Evolutionary conservation across 768 basidiomycete genomes (phyloP).

Genomic region (Austroboletus eburneus): DNA sequence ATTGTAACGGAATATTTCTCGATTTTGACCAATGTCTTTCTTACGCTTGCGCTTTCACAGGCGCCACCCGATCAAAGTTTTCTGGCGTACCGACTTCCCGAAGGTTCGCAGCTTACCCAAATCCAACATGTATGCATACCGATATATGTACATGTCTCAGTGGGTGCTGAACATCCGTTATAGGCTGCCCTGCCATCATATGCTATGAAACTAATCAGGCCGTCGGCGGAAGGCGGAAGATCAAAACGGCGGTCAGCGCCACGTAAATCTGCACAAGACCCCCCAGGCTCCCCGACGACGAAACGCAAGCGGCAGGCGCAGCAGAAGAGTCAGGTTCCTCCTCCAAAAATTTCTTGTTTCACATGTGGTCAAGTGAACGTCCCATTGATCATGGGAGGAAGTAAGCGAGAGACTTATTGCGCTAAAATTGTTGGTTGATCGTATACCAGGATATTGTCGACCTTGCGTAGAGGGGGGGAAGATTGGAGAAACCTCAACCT

Average conservation of each 20-base stretch:
- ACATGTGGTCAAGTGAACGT: slow-evolving; percentile 65
- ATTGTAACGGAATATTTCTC: slow-evolving; percentile 35
- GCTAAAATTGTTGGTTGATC: neutral
- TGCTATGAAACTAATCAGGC: slow-evolving; percentile 56
- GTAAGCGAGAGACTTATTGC: slow-evolving; percentile 39
- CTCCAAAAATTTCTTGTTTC: slow-evolving; percentile 50
- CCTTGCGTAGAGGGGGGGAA: slow-evolving; percentile 58
- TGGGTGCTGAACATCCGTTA: neutral
- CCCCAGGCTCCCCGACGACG: slow-evolving; percentile 16
- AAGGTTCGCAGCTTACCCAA: slow-evolving; percentile 53
- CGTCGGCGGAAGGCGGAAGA: slow-evolving; percentile 37
- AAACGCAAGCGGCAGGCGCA: slow-evolving; percentile 43
- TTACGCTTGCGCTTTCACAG: slow-evolving; percentile 23
- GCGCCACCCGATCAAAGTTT: slow-evolving; percentile 44
- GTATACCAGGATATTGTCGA: slow-evolving; percentile 57
- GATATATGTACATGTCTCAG: neutral
- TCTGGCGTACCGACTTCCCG: slow-evolving; percentile 53
- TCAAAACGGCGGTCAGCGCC: slow-evolving; percentile 34
- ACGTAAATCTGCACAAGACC: slow-evolving; percentile 29
- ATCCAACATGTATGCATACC: slow-evolving; percentile 49
- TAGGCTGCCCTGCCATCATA: slow-evolving; percentile 47
- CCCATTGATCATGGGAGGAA: slow-evolving; percentile 70
- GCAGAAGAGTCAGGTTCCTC: slow-evolving; percentile 30
- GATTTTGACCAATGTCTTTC: neutral
- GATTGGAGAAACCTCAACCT: slow-evolving; percentile 26